Evolutionary conservation across 2,329 filamentous ascomycete species (phyloP).

Genomic region (Boeremia exigua): DNA sequence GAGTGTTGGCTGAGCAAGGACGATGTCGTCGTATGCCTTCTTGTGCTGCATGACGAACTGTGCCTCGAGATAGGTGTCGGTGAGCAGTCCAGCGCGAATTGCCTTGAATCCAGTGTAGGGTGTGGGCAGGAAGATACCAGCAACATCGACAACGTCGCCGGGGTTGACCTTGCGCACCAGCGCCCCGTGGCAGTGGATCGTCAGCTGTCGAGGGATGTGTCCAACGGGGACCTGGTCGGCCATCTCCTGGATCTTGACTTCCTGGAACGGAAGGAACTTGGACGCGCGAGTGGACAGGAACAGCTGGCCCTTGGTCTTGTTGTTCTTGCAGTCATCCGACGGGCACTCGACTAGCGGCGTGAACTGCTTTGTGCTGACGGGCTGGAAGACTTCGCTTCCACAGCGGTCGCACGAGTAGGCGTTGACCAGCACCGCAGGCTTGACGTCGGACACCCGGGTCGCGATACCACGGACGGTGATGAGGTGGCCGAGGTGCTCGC

Average conservation of each 20-base stretch:
- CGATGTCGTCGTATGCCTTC: slow-evolving; percentile 94
- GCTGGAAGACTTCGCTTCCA: slow-evolving; percentile 97
- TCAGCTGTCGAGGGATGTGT: slow-evolving; percentile 91
- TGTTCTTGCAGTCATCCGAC: slow-evolving; percentile 86
- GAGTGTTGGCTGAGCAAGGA: slow-evolving; percentile 79
- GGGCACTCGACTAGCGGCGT: slow-evolving; percentile 85
- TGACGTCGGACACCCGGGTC: slow-evolving; percentile 95
- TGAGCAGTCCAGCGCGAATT: slow-evolving; percentile 93
- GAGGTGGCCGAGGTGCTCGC: slow-evolving; percentile 88
- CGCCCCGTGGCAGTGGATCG: slow-evolving; percentile 85
- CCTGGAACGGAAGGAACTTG: slow-evolving; percentile 97
- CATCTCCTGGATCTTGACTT: slow-evolving; percentile 98
- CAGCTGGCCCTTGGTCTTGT: slow-evolving; percentile 91
- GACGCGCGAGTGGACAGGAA: slow-evolving; percentile 95
- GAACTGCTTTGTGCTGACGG: slow-evolving; percentile 88
- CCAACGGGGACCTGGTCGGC: slow-evolving; percentile 99
- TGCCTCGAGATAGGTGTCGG: slow-evolving; percentile 95
- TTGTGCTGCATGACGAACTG: slow-evolving; percentile 96
- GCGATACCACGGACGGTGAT: slow-evolving; percentile 95
- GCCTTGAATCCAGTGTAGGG: slow-evolving; percentile 99
- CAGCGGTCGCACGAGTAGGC: slow-evolving; percentile 97
- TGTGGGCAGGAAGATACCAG: slow-evolving; percentile 94
- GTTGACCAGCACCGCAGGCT: slow-evolving; percentile 96
- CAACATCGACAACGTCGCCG: slow-evolving; percentile 91
- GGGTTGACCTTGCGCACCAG: slow-evolving; percentile 88